These are phyloP conservation scores for Vaccinium corymbosum DNA, from an alignment of 148 eudicot species.

Conservation along the genomic window DNA sequence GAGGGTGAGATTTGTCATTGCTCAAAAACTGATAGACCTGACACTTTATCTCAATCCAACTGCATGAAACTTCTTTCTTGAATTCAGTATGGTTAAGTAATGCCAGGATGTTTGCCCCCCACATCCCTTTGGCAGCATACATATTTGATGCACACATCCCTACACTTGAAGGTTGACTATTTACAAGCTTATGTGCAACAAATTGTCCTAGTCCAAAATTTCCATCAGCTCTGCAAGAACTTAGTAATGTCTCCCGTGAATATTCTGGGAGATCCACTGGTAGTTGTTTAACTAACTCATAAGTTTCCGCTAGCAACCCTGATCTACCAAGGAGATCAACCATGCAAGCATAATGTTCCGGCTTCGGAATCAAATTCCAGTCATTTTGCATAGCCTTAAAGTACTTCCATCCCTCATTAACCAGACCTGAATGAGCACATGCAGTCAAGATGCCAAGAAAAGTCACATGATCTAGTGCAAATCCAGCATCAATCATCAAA, in stretches of 20 bases:
- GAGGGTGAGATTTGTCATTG: slow-evolving; percentile 41
- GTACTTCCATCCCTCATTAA: slow-evolving; percentile 36
- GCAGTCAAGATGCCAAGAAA: slow-evolving; percentile 46
- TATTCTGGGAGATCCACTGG: slow-evolving; percentile 37
- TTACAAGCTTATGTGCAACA: slow-evolving; percentile 30
- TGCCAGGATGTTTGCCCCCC: slow-evolving; percentile 36
- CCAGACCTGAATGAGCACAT: slow-evolving; percentile 54
- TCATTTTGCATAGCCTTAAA: slow-evolving; percentile 42
- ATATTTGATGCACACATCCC: slow-evolving; percentile 46
- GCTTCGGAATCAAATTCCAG: slow-evolving; percentile 39
- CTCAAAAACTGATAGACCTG: slow-evolving; percentile 33
- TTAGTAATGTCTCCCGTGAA: slow-evolving; percentile 46
- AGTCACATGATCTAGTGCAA: slow-evolving; percentile 40
- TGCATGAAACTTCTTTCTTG: slow-evolving; percentile 45
- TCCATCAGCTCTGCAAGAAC: slow-evolving; percentile 45
- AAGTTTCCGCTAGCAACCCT: slow-evolving; percentile 43
- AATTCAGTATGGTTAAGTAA: slow-evolving; percentile 26
- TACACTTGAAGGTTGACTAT: slow-evolving; percentile 22
- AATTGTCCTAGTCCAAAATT: slow-evolving; percentile 39
- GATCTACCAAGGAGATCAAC: slow-evolving; percentile 57
- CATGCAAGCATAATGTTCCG: slow-evolving; percentile 53
- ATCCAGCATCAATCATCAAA: slow-evolving; percentile 42
- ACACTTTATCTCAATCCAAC: slow-evolving; percentile 51
- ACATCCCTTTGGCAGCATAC: slow-evolving; percentile 44
- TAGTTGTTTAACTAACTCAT: slow-evolving; percentile 39